phyloP scores from a whole-genome alignment of 176 grass and related monocot genomes.

The Pontederia paniculata region DNA sequence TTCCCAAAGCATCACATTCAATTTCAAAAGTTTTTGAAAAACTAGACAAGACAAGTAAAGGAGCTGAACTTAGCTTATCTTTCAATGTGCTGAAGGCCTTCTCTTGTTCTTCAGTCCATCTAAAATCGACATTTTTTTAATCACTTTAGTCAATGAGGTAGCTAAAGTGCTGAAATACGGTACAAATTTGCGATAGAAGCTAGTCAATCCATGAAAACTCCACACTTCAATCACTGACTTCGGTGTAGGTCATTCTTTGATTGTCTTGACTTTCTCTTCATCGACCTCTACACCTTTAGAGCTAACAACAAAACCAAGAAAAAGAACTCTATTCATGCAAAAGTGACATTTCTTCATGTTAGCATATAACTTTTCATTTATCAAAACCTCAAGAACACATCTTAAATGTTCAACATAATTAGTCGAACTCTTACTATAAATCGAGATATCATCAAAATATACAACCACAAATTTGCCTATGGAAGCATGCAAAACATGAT shows the following conservation, averaged over 20 bases:
- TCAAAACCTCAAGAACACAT: background rate
- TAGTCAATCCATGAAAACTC: conserved; percentile 2
- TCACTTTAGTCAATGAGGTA: background rate
- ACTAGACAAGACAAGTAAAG: background rate
- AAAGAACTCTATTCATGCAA: background rate
- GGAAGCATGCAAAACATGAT: background rate
- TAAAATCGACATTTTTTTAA: background rate
- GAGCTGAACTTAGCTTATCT: background rate
- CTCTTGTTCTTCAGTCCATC: background rate
- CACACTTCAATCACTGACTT: background rate
- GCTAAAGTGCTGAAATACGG: background rate
- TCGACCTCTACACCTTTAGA: background rate
- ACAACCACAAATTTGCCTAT: conserved; percentile 3
- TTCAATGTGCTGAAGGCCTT: background rate
- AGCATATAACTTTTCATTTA: background rate
- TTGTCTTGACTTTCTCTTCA: background rate
- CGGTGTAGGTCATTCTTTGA: background rate
- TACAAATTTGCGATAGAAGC: background rate
- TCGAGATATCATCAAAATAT: conserved; percentile 14
- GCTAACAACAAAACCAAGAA: background rate
- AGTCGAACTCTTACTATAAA: background rate
- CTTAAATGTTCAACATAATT: background rate
- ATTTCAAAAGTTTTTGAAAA: background rate
- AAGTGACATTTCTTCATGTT: background rate
- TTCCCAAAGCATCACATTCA: conserved; percentile 1